Conservation (phyloP, 495 filamentous ascomycete genomes). For the Oidiodendron maius region DNA sequence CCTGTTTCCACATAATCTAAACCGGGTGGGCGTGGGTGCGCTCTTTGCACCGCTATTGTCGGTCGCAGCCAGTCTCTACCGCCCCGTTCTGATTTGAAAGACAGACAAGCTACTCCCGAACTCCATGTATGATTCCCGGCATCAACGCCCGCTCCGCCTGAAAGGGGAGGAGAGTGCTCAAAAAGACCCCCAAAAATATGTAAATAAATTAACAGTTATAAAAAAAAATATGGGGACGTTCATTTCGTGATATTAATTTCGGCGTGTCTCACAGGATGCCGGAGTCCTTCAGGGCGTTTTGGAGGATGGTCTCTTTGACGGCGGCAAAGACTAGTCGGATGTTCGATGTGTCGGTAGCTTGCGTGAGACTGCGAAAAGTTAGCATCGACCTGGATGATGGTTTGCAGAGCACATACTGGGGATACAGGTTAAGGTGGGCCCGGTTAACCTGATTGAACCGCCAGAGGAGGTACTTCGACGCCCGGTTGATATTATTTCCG, state of each 20-base stretch:
- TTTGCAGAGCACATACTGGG: slow-evolving; percentile 84
- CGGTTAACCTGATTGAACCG: slow-evolving; percentile 98
- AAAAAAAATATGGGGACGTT: no score
- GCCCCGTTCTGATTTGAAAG: slow-evolving; percentile 16
- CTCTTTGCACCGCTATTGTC: slow-evolving; percentile 8
- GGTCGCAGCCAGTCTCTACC: background rate
- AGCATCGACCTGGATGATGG: no score
- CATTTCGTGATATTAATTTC: no score
- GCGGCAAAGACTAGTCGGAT: slow-evolving; percentile 96
- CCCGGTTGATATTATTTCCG: slow-evolving; percentile 94
- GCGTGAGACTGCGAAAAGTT: slow-evolving; percentile 92
- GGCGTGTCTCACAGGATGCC: slow-evolving; percentile 87
- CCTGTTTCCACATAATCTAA: no score
- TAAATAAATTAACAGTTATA: no score
- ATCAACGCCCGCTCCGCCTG: slow-evolving; percentile 21
- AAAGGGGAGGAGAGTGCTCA: no score
- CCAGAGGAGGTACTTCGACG: slow-evolving; percentile 96
- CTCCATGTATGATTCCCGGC: slow-evolving; percentile 2
- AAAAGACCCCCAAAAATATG: no score
- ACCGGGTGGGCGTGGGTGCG: no score
- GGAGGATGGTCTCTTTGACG: slow-evolving; percentile 97
- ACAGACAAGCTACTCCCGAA: slow-evolving; percentile 21
- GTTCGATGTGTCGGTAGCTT: slow-evolving; percentile 97
- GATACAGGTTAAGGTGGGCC: slow-evolving; percentile 92
- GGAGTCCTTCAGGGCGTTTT: slow-evolving; percentile 96